phyloP scores from a whole-genome alignment of 1,284 basidiomycete genomes.

The Boletellus sp. region DNA sequence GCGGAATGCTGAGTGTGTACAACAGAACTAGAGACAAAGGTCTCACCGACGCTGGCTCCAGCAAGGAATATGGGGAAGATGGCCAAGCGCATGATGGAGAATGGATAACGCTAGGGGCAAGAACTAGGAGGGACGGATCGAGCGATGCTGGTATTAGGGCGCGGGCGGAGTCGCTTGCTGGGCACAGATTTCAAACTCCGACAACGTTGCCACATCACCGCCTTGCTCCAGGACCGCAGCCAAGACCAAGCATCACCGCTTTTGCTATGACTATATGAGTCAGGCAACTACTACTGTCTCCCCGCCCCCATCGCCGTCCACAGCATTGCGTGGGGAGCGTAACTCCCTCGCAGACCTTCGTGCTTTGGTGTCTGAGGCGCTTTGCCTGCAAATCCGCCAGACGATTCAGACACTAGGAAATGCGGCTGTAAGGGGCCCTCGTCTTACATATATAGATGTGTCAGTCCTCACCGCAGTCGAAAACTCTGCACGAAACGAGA shows the following conservation, averaged over 20 bases:
- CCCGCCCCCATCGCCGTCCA: no score
- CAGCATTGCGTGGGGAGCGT: no score
- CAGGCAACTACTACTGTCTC: no score
- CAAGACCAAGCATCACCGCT: not conserved
- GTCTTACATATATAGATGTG: not conserved
- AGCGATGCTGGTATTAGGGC: slow-evolving; percentile 5
- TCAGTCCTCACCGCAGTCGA: not conserved
- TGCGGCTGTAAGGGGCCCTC: no score
- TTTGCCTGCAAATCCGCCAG: no score
- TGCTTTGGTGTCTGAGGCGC: no score
- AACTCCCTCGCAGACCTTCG: no score
- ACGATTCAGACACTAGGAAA: no score
- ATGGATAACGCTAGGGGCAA: slow-evolving; percentile 2
- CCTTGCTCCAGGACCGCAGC: no score
- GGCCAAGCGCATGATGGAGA: slow-evolving; percentile 24
- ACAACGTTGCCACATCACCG: slow-evolving; percentile 2
- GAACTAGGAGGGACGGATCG: not conserved
- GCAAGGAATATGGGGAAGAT: slow-evolving; percentile 27
- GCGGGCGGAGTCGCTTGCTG: slow-evolving; percentile 3
- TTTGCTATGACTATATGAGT: slow-evolving; percentile 3
- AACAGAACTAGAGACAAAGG: not conserved
- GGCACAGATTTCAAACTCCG: slow-evolving; percentile 22
- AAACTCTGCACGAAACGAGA: not conserved
- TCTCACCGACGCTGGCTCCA: slow-evolving; percentile 26
- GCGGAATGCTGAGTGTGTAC: slow-evolving; percentile 2